phyloP scores from a whole-genome alignment of 2,329 filamentous ascomycete species.

The Fusarium decemcellulare region DNA sequence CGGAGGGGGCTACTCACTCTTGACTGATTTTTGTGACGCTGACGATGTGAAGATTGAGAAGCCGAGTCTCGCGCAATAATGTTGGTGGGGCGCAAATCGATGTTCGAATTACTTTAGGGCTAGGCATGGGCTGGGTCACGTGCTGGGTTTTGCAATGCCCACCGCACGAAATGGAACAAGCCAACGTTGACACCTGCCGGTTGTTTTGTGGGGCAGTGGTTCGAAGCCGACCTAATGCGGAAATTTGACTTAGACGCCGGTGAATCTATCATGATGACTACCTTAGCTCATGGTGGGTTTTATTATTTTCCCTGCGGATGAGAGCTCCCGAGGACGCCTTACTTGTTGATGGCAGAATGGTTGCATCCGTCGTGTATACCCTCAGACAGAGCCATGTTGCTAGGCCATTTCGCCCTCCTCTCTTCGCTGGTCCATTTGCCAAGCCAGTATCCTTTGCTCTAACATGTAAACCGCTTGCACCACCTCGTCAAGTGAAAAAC shows the following conservation, averaged over 20 bases:
- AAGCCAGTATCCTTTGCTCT: constrained; percentile 52
- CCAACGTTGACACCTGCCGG: background rate
- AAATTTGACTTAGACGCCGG: background rate
- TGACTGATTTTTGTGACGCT: constrained; percentile 68
- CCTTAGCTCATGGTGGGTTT: constrained; percentile 5
- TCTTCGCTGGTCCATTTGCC: constrained; percentile 47
- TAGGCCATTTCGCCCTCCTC: background rate
- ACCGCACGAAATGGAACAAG: constrained; percentile 9
- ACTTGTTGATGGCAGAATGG: background rate
- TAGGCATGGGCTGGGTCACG: constrained; percentile 45
- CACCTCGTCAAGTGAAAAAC: constrained; percentile 52
- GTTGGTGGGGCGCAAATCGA: constrained; percentile 59
- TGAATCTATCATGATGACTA: background rate
- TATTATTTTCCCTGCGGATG: background rate
- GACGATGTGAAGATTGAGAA: constrained; percentile 58
- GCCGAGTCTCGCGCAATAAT: constrained; percentile 55
- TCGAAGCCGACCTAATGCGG: constrained; percentile 13
- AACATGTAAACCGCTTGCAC: constrained; percentile 56
- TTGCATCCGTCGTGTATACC: background rate
- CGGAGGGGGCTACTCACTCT: constrained; percentile 65
- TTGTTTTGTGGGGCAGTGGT: constrained; percentile 10
- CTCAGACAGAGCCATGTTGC: background rate
- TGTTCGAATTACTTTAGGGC: constrained; percentile 55
- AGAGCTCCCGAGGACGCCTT: background rate
- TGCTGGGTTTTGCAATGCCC: constrained; percentile 30